Conservation (phyloP, 2,329 filamentous ascomycete species). For the Colletotrichum sp. region DNA sequence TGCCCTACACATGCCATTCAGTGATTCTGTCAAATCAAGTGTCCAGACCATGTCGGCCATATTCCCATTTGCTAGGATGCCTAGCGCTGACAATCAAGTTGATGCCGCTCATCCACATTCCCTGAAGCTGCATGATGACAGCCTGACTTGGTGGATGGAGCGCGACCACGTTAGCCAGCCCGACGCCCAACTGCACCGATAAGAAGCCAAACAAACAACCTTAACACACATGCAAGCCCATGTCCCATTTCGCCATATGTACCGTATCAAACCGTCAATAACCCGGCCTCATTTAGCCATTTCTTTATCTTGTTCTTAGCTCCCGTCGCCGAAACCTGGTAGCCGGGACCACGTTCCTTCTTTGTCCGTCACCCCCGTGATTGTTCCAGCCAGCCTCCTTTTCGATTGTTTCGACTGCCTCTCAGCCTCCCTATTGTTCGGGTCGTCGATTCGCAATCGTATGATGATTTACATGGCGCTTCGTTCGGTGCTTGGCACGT, state of each 20-base stretch:
- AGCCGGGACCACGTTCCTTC: not conserved
- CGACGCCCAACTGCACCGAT: not conserved
- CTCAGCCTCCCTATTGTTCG: not conserved
- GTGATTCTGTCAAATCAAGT: not conserved
- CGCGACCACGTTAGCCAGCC: not conserved
- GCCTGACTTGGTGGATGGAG: not conserved
- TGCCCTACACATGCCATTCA: not conserved
- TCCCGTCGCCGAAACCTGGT: not conserved
- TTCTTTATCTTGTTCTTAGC: not conserved
- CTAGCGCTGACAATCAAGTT: not conserved
- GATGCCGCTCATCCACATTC: not conserved
- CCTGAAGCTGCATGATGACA: not conserved
- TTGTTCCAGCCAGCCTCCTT: not conserved
- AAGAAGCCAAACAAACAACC: not conserved
- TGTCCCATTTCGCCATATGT: not conserved
- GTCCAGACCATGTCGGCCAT: not conserved
- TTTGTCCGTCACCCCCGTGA: not conserved
- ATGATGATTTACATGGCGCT: not conserved
- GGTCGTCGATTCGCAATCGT: not conserved
- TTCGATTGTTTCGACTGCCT: not conserved
- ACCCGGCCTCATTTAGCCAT: not conserved
- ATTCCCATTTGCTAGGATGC: not conserved
- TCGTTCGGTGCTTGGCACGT: not conserved
- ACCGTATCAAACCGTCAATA: not conserved
- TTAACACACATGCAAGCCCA: not conserved